Base-by-base conservation (phyloP, 148 eudicot species). In the Fagopyrum tataricum region DNA sequence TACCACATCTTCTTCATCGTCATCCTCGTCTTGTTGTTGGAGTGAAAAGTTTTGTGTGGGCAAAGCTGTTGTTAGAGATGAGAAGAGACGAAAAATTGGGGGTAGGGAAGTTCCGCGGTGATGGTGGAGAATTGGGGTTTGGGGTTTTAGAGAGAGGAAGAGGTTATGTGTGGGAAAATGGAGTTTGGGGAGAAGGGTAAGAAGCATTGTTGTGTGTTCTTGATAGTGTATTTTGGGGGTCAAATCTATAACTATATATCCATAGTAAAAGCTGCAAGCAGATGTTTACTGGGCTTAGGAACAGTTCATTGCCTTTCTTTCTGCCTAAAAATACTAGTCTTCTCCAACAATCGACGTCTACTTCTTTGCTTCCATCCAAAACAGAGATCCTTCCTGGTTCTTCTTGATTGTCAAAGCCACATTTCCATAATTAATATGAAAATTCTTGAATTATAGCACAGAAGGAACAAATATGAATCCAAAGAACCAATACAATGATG, bases 61-160 rank as follows among this genome's bases (percentile, higher is more conserved):
- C 14, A 77, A 79, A 46, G 79, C 74, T 69, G 88, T 62, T 3
- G 83, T 61, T 39, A 79, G 71, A 13, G 86, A 83, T 64, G 82
- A 87, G 70, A 74, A 81, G 37, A 87, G 81, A 62, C 86, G 20
- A 76, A 78, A 74, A 66, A 77, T 73, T 76, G 86, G 80, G 72
- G 79, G 61, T 42, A 71, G 73, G 49, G 67, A 42, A 26, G 72
- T 3, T 23, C 62, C 79, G 82, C 74, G 56, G 73, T 37, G 77
- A 82, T 69, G 49, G 47, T 4, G 71, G 71, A 69, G 79, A 41
- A 52, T 31, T 44, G 74, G 70, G 78, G 82, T 71, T 74, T 84
- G 79, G 78, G 80, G 83, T 80, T 83, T 83, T 56, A 79, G 78
- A 39, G 80, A 72, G 14, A 67, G 39, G 47, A 31, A 31, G 37